phyloP scores from a whole-genome alignment of 2,329 filamentous ascomycete species.

The Apiospora aurea region DNA sequence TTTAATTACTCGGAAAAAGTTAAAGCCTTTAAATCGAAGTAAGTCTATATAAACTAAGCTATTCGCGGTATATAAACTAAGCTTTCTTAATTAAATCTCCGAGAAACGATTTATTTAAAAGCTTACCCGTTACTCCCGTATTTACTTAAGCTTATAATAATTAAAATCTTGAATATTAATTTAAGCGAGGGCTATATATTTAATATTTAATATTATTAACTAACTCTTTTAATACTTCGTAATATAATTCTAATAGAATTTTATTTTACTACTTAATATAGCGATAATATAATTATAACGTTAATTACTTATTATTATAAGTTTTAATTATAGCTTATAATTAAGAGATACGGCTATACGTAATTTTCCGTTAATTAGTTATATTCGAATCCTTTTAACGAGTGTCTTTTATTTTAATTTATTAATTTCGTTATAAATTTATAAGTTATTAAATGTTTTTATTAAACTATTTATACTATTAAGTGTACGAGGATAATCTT shows the following conservation, averaged over 20 bases:
- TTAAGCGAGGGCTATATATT: neutral
- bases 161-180: neutral
- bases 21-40: neutral
- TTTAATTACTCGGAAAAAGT: neutral
- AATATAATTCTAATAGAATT: neutral
- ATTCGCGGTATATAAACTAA: neutral
- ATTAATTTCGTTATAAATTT: neutral
- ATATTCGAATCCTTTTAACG: neutral
- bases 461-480: neutral
- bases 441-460: neutral
- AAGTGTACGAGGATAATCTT: neutral
- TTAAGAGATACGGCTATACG: neutral
- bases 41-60: neutral
- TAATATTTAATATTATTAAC: neutral
- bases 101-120: neutral
- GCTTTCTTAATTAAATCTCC: neutral
- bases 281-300: neutral
- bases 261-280: neutral
- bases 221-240: neutral
- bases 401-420: neutral
- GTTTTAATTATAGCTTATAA: neutral
- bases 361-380: neutral
- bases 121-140: neutral
- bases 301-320: neutral
- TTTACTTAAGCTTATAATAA: neutral